These are phyloP conservation scores for Aristolochia fimbriata DNA, from an alignment of 164 flowering plant genomes.

Conservation along the genomic window DNA sequence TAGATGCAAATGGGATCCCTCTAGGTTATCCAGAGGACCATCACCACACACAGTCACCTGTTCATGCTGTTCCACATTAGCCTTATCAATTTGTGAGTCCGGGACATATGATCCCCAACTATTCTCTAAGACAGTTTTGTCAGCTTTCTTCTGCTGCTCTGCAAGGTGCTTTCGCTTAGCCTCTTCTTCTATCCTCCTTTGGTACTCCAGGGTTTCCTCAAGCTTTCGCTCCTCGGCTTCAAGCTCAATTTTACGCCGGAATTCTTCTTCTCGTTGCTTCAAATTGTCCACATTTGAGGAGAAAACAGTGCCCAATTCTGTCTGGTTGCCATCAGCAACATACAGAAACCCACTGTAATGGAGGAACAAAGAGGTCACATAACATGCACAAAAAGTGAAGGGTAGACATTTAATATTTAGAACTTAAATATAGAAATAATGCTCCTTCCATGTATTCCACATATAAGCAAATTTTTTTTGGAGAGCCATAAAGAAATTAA, in stretches of 20 bases:
- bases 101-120: conserved; percentile 10
- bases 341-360: conserved; percentile 32
- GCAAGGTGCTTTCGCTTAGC: conserved; percentile 86
- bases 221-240: conserved; percentile 95
- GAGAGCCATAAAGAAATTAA: too few relatives aligned
- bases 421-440: too few relatives aligned
- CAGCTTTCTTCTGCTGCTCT: conserved; percentile 57
- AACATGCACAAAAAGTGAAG: not conserved
- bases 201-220: conserved; percentile 90
- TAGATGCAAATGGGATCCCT: not conserved
- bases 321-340: conserved; percentile 36
- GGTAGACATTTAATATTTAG: not conserved
- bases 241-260: conserved; percentile 60
- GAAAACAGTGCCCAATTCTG: conserved; percentile 21
- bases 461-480: too few relatives aligned
- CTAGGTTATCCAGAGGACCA: conserved; percentile 5
- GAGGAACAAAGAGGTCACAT: not conserved
- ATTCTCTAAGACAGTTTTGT: conserved; percentile 20
- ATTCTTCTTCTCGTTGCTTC: conserved; percentile 55
- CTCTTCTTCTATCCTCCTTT: conserved; percentile 82
- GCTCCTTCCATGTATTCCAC: too few relatives aligned
- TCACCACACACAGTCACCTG: conserved; percentile 16
- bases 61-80: conserved; percentile 11
- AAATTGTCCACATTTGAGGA: conserved; percentile 24
- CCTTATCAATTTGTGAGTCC: conserved; percentile 7